Evolutionary conservation across 2,329 filamentous ascomycete genomes (phyloP).

Genomic region (Nectriaceae sp.): DNA sequence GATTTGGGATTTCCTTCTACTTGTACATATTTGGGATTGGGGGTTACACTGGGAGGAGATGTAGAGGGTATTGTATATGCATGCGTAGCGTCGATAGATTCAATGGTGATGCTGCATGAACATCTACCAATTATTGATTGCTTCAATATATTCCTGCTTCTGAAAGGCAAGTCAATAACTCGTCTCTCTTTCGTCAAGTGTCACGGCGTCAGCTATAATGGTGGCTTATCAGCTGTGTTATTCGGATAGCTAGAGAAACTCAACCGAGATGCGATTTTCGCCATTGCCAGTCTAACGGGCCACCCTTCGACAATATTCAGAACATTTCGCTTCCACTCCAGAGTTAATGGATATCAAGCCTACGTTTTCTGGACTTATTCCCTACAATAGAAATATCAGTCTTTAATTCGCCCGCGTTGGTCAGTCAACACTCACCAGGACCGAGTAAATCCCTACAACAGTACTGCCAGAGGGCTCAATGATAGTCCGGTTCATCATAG

Average conservation of each 20-base stretch:
- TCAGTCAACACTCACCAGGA: not conserved
- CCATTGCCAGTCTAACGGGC: too few relatives aligned
- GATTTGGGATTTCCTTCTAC: constrained; percentile 25
- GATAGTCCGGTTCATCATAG: not conserved
- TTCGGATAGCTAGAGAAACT: too few relatives aligned
- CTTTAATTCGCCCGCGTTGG: not conserved
- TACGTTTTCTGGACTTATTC: not conserved
- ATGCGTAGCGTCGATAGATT: constrained; percentile 21
- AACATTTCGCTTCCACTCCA: not conserved
- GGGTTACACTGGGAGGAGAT: constrained; percentile 21
- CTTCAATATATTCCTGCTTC: too few relatives aligned
- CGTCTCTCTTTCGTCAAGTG: too few relatives aligned
- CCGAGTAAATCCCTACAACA: not conserved
- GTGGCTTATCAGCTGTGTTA: too few relatives aligned
- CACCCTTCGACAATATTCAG: too few relatives aligned
- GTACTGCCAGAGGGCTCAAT: not conserved
- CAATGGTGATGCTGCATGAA: too few relatives aligned
- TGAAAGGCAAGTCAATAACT: too few relatives aligned
- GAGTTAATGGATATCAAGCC: not conserved
- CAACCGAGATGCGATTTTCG: too few relatives aligned
- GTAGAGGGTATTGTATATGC: constrained; percentile 16
- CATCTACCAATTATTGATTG: too few relatives aligned
- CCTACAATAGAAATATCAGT: not conserved
- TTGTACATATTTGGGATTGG: constrained; percentile 30
- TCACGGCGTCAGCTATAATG: too few relatives aligned